Conservation (phyloP, 306 rosid species). For the Cicer arietinum region DNA sequence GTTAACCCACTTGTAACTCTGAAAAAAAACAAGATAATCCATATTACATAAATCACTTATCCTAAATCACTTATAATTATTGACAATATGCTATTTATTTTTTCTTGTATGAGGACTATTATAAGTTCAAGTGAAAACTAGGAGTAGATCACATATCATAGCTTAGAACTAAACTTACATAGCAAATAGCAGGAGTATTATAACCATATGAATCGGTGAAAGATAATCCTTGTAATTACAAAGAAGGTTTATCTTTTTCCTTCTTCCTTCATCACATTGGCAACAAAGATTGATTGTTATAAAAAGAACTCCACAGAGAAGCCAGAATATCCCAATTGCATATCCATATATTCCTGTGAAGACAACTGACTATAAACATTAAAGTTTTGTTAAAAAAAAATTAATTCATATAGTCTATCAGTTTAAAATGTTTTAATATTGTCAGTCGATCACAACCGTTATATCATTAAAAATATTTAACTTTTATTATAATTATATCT, state of each 20-base stretch:
- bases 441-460: too few species aligned
- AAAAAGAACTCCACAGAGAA: slow-evolving; percentile 57
- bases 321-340: slow-evolving; percentile 67
- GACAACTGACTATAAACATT: slow-evolving; percentile 64
- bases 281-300: slow-evolving; percentile 42
- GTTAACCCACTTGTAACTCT: slow-evolving; percentile 70
- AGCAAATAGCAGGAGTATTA: slow-evolving; percentile 54
- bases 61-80: background rate
- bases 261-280: slow-evolving; percentile 44
- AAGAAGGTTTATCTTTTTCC: slow-evolving; percentile 31
- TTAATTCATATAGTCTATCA: background rate
- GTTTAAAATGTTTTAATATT: too few species aligned
- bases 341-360: slow-evolving; percentile 77
- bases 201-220: slow-evolving; percentile 50
- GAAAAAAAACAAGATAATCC: slow-evolving; percentile 5
- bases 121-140: background rate
- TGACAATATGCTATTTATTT: too few species aligned
- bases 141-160: background rate
- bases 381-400: slow-evolving; percentile 22
- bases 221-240: slow-evolving; percentile 44
- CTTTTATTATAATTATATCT: too few species aligned
- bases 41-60: background rate
- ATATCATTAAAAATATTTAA: too few species aligned
- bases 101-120: background rate
- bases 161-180: slow-evolving; percentile 55